A percentile compares a stretch with the other conserved stretches of the same genome.
phyloP scores from a whole-genome alignment of 2,329 filamentous ascomycete species.

The Colletotrichum abscissum region DNA sequence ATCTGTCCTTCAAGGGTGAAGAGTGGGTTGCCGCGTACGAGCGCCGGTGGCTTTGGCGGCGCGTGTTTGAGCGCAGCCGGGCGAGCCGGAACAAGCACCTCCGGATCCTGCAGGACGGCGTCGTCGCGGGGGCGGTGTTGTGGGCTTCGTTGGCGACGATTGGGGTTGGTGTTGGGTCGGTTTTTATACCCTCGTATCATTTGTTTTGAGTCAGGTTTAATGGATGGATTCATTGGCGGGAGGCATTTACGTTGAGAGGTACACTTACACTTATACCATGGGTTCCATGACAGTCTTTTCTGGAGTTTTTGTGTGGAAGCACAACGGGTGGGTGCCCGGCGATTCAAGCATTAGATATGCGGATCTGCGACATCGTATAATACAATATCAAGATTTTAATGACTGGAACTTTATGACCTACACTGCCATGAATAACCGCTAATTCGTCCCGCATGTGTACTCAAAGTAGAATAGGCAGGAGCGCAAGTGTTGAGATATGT shows the following conservation, averaged over 20 bases:
- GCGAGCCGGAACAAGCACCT: slow-evolving; percentile 41
- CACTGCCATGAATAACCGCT: too few species aligned
- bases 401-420: background rate
- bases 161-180: slow-evolving; percentile 37
- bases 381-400: background rate
- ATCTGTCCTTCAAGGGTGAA: slow-evolving; percentile 36
- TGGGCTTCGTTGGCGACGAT: slow-evolving; percentile 42
- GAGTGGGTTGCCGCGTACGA: slow-evolving; percentile 39
- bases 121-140: slow-evolving; percentile 41
- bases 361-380: background rate
- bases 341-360: background rate
- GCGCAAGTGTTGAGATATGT: too few species aligned
- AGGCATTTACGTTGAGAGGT: background rate
- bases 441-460: background rate
- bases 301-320: background rate
- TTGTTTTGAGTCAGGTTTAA: slow-evolving; percentile 8
- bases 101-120: slow-evolving; percentile 42
- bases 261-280: background rate
- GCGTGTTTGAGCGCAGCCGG: slow-evolving; percentile 38
- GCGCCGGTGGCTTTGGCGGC: slow-evolving; percentile 35
- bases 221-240: background rate
- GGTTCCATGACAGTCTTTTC: background rate
- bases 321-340: background rate
- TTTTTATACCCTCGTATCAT: slow-evolving; percentile 37
- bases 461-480: background rate